These are phyloP conservation scores for Juglanconis oblonga DNA, from an alignment of 2,329 filamentous ascomycete species.

Conservation along the genomic window DNA sequence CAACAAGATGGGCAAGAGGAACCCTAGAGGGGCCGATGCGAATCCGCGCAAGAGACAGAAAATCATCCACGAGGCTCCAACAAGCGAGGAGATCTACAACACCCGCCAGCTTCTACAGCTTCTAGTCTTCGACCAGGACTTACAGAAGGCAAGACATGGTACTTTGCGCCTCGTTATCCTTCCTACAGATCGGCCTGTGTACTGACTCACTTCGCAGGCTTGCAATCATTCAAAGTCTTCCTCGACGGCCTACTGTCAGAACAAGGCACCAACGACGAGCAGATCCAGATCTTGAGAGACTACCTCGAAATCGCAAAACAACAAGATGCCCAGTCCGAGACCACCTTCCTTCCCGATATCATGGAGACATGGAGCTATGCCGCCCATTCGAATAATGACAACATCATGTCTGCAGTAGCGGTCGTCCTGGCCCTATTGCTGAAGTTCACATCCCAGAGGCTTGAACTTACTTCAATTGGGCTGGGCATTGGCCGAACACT, in stretches of 20 bases:
- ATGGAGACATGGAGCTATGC: constrained; percentile 89
- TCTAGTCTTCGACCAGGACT: constrained; percentile 69
- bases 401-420: constrained; percentile 74
- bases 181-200: not conserved
- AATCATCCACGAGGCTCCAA: constrained; percentile 53
- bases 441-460: constrained; percentile 68
- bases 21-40: constrained; percentile 33
- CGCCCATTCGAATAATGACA: constrained; percentile 74
- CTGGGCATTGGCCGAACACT: constrained; percentile 77
- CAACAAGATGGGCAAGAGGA: constrained; percentile 13
- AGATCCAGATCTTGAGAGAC: constrained; percentile 60
- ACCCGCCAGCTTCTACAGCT: constrained; percentile 66
- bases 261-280: constrained; percentile 45
- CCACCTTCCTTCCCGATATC: constrained; percentile 70
- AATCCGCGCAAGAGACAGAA: constrained; percentile 53
- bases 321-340: constrained; percentile 51
- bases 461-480: constrained; percentile 74
- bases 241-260: constrained; percentile 63
- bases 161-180: constrained; percentile 9
- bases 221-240: constrained; percentile 68
- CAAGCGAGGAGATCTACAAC: constrained; percentile 60
- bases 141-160: constrained; percentile 65
- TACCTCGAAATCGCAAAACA: constrained; percentile 62
- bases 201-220: constrained; percentile 39
- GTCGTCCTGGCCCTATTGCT: constrained; percentile 80